Evolutionary conservation across 1,284 basidiomycete genomes (phyloP).

Genomic region (Trichosporon asahii): DNA sequence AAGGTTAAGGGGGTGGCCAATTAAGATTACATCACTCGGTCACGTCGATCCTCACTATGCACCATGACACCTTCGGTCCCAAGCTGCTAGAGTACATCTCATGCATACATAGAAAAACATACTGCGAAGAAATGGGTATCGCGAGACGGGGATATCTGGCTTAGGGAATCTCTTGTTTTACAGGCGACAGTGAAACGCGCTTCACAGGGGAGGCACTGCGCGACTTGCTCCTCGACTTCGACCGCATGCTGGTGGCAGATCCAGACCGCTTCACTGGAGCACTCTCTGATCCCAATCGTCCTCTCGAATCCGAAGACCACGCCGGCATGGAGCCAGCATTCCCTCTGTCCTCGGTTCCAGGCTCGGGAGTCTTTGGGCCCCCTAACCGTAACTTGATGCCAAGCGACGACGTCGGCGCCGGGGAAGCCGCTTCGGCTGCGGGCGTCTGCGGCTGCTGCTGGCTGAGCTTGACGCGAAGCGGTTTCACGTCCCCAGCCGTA

Average conservation of each 20-base stretch:
- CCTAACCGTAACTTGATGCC: slow-evolving; percentile 20
- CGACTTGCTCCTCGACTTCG: slow-evolving; percentile 13
- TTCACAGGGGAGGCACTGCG: slow-evolving; percentile 7
- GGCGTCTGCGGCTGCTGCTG: slow-evolving; percentile 11
- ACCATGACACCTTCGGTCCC: neutral
- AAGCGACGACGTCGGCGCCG: slow-evolving; percentile 8
- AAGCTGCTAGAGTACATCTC: slow-evolving; percentile 1
- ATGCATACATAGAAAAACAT: slow-evolving; percentile 5
- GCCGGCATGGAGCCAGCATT: neutral
- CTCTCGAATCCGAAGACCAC: neutral
- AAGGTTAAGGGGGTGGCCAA: neutral
- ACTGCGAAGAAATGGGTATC: slow-evolving; percentile 4
- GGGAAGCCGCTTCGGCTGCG: neutral
- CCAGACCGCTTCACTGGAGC: neutral
- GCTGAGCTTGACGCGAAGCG: slow-evolving; percentile 19
- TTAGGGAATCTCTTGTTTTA: slow-evolving; percentile 16
- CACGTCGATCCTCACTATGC: too few relatives aligned
- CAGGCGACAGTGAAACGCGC: slow-evolving; percentile 12
- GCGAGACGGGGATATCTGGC: neutral
- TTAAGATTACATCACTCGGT: neutral
- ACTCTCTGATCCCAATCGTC: neutral
- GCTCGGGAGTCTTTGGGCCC: slow-evolving; percentile 8
- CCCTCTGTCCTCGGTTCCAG: neutral
- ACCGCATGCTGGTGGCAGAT: neutral
- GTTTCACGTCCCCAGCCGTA: slow-evolving; percentile 20